Percentiles rank a stretch among this genome's conserved stretches.
Evolutionary conservation across 2,329 filamentous ascomycete species (phyloP).

Genomic region (Aspergillus fumigatus): DNA sequence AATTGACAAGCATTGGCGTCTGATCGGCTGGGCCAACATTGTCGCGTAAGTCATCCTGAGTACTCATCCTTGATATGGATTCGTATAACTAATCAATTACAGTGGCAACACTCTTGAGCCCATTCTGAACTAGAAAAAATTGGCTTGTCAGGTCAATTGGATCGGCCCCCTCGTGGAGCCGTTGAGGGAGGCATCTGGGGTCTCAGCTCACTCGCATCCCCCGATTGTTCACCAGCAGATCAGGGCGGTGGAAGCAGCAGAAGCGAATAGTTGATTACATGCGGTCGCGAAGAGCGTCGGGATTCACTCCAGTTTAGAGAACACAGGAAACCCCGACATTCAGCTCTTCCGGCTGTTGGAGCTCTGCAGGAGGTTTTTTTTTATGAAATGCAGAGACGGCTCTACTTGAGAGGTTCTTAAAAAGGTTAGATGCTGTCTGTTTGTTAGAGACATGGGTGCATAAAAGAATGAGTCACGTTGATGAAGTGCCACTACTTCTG

Average conservation of each 20-base stretch:
- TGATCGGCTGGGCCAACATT: slow-evolving; percentile 87
- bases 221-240: slow-evolving; percentile 16
- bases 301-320: slow-evolving; percentile 31
- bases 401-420: slow-evolving; percentile 1
- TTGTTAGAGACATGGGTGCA: slow-evolving; percentile 10
- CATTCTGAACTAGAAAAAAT: slow-evolving; percentile 33
- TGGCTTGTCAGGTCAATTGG: slow-evolving; percentile 9
- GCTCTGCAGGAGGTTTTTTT: slow-evolving; percentile 6
- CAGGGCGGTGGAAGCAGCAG: slow-evolving; percentile 13
- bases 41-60: slow-evolving; percentile 45
- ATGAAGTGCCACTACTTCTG: slow-evolving; percentile 26
- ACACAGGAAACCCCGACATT: slow-evolving; percentile 21
- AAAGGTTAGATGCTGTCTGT: slow-evolving; percentile 7
- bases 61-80: not conserved
- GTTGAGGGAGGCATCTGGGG: slow-evolving; percentile 11
- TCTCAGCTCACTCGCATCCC: slow-evolving; percentile 2
- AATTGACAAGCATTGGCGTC: slow-evolving; percentile 99
- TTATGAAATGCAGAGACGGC: not conserved
- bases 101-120: slow-evolving; percentile 48
- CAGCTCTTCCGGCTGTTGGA: slow-evolving; percentile 11
- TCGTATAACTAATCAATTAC: slow-evolving; percentile 8
- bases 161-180: slow-evolving; percentile 8
- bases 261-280: slow-evolving; percentile 20
- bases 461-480: slow-evolving; percentile 19
- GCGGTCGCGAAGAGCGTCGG: slow-evolving; percentile 27